Percentiles rank a stretch among this genome's conserved stretches.
phyloP scores from a whole-genome alignment of 208 protist species.

The Angomonas ambiguus region DNA sequence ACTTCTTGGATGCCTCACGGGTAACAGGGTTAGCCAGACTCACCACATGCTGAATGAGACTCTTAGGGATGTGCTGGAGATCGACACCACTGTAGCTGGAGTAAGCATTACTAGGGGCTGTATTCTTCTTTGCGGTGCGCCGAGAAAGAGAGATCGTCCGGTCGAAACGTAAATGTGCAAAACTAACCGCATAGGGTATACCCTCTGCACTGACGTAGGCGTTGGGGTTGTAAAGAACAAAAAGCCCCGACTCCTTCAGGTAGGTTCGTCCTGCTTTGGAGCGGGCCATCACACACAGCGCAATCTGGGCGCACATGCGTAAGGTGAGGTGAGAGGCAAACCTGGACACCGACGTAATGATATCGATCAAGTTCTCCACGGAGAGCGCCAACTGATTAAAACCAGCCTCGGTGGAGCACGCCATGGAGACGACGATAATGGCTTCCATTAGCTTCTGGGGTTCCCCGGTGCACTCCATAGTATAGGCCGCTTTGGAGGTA shows the following conservation, averaged over 20 bases:
- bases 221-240: slow-evolving; percentile 55
- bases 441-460: slow-evolving; percentile 64
- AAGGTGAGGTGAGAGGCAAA: slow-evolving; percentile 73
- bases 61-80: slow-evolving; percentile 30
- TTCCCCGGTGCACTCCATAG: slow-evolving; percentile 63
- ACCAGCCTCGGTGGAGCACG: slow-evolving; percentile 68
- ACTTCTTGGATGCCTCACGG: slow-evolving; percentile 67
- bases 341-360: slow-evolving; percentile 52
- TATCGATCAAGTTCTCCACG: slow-evolving; percentile 45
- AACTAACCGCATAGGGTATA: slow-evolving; percentile 80
- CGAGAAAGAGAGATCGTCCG: slow-evolving; percentile 56
- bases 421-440: slow-evolving; percentile 67
- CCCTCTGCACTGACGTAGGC: slow-evolving; percentile 84
- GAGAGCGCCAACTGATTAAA: slow-evolving; percentile 42
- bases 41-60: slow-evolving; percentile 52
- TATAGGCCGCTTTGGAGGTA: slow-evolving; percentile 33
- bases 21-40: slow-evolving; percentile 76
- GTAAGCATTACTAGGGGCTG: slow-evolving; percentile 43
- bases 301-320: slow-evolving; percentile 48
- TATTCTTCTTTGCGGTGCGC: slow-evolving; percentile 29
- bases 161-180: slow-evolving; percentile 56
- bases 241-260: slow-evolving; percentile 35
- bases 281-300: slow-evolving; percentile 49
- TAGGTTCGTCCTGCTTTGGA: slow-evolving; percentile 39
- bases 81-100: slow-evolving; percentile 16